Base-by-base conservation (phyloP, 179 eudicot species). In the Beta corolliflora region DNA sequence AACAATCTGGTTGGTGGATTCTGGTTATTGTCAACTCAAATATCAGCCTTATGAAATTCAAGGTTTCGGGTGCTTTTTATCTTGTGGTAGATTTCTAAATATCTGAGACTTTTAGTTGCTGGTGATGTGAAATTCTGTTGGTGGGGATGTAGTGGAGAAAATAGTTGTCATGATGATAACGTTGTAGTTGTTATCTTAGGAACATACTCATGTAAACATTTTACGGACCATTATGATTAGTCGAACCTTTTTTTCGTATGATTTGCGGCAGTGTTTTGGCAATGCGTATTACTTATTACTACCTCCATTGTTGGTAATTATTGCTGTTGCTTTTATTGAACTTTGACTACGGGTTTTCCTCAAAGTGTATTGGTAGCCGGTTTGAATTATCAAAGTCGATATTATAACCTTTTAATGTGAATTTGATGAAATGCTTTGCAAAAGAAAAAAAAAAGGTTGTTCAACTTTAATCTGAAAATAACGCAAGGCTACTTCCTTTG, bases 1-100 rank as follows among this genome's bases (percentile, higher is more conserved):
- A 92, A 85, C 73, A 15, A 25, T 73, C 65, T 5, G 31, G 36
- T 12, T 65, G 55, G 19, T 69, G 56, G 36, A 48, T 55, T 3
- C 48, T 45, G 18, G 68, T 45, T 66, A 23, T 36, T 74, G 50
- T 64, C 55, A 72, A 64, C 64, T 36, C 50, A 66, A 74, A 9
- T 56, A 54, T 54, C 64, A 25, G 14, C 77, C 53, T 76, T 60
- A 41, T 16, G 1, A 18, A 73, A 44, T 64, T 73, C 12, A 52
- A 73, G 19, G 50, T 77, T 63, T 58, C 36, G 75, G 67, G 79
- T 81, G 73, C 77, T 71, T 56, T 61, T 64, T 53, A 23, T 56
- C n/a, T 44, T 83, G 46, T 48, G 14, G 23, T 76, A 53, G 83
- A 59, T 63, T 44, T 60, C 58, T 9, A 48, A 11, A 75, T 23